Conservation (phyloP, 2,329 filamentous ascomycete species). For the Ilyonectria mors-panacis region DNA sequence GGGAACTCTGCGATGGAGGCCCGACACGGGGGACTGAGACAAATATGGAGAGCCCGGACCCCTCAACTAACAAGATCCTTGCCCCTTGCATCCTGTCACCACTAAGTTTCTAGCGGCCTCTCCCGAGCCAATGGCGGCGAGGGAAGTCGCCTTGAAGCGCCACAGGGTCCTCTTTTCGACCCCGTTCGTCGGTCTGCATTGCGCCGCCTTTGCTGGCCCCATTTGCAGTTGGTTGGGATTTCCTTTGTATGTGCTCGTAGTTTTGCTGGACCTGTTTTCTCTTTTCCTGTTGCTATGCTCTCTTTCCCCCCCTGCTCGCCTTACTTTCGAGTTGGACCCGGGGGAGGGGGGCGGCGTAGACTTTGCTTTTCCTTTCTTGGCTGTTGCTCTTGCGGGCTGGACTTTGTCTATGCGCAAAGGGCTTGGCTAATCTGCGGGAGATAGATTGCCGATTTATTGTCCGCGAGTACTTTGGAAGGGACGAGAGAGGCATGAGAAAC, state of each 20-base stretch:
- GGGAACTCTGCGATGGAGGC: conserved; percentile 13
- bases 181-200: conserved; percentile 23
- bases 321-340: background rate
- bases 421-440: background rate
- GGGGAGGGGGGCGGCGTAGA: background rate
- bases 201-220: conserved; percentile 1
- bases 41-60: background rate
- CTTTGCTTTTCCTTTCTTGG: background rate
- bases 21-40: background rate
- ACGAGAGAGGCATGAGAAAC: background rate
- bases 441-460: background rate
- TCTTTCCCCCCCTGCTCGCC: background rate
- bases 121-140: conserved; percentile 33
- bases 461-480: background rate
- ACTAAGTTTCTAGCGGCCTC: conserved; percentile 25
- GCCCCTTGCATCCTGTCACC: conserved; percentile 40
- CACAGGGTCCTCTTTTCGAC: conserved; percentile 9
- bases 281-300: background rate
- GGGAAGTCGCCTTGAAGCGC: conserved; percentile 25
- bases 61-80: conserved; percentile 26
- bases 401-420: background rate
- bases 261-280: background rate
- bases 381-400: background rate
- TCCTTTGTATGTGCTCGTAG: background rate
- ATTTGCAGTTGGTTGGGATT: background rate